phyloP scores from a whole-genome alignment of 768 basidiomycete genomes.

The Mycena olivaceomarginata region DNA sequence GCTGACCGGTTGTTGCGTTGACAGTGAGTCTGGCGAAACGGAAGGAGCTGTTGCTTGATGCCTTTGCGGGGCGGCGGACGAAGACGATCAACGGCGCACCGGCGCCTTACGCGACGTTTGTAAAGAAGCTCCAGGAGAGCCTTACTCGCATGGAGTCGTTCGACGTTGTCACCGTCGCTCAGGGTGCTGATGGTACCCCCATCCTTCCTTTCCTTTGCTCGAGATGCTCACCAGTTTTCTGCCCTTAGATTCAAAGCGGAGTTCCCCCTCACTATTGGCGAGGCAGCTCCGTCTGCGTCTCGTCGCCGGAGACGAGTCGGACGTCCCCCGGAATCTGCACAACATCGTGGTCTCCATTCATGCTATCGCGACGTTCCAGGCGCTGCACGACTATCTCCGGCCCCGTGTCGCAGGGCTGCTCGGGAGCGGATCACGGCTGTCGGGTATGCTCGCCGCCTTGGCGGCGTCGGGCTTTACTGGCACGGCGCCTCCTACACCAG shows the following conservation, averaged over 20 bases:
- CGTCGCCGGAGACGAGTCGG: constrained; percentile 92
- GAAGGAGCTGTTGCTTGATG: constrained; percentile 87
- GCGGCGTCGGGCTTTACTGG: constrained; percentile 84
- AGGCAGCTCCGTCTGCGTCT: constrained; percentile 93
- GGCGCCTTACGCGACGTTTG: constrained; percentile 84
- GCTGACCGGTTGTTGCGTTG: constrained; percentile 16
- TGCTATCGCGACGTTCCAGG: constrained; percentile 98
- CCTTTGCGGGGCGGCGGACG: constrained; percentile 77
- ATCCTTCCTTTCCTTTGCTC: constrained; percentile 11
- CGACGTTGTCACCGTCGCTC: constrained; percentile 93
- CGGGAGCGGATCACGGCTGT: constrained; percentile 79
- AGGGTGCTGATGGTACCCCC: constrained; percentile 82
- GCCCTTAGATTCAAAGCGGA: constrained; percentile 87
- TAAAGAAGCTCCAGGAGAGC: constrained; percentile 97
- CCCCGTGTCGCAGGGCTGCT: constrained; percentile 89
- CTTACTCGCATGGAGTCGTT: constrained; percentile 97
- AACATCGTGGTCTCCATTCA: constrained; percentile 98
- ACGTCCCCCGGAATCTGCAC: constrained; percentile 89
- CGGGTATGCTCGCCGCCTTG: constrained; percentile 94
- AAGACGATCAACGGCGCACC: constrained; percentile 65
- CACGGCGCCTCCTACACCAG: constrained; percentile 62
- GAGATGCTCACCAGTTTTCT: constrained; percentile 17
- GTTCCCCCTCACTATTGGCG: constrained; percentile 93
- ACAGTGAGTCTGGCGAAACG: constrained; percentile 80
- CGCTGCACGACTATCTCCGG: constrained; percentile 95